phyloP scores from a whole-genome alignment of 2,329 filamentous ascomycete species.

The Colletotrichum sp. region DNA sequence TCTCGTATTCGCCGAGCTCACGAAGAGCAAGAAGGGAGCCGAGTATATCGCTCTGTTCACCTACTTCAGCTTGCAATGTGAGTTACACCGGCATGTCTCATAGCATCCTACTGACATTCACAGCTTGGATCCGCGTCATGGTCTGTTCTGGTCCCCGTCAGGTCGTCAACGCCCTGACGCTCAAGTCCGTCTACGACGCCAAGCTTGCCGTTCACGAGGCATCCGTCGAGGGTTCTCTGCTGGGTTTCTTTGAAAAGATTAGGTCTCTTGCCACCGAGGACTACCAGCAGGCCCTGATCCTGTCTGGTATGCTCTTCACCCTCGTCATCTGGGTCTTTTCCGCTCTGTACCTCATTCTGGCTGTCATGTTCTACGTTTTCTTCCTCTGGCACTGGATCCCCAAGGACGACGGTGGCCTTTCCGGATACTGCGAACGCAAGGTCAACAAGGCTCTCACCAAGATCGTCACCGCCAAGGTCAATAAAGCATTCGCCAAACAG shows the following conservation, averaged over 20 bases:
- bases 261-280: slow-evolving; percentile 74
- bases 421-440: slow-evolving; percentile 89
- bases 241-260: slow-evolving; percentile 86
- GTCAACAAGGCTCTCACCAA: slow-evolving; percentile 84
- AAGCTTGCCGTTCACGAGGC: slow-evolving; percentile 65
- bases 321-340: slow-evolving; percentile 88
- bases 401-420: slow-evolving; percentile 77
- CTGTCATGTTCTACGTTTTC: slow-evolving; percentile 79
- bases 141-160: slow-evolving; percentile 93
- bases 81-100: slow-evolving; percentile 26
- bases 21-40: slow-evolving; percentile 87
- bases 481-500: slow-evolving; percentile 85
- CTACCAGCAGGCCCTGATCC: slow-evolving; percentile 79
- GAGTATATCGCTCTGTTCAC: slow-evolving; percentile 92
- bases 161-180: slow-evolving; percentile 86
- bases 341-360: slow-evolving; percentile 75
- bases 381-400: slow-evolving; percentile 96
- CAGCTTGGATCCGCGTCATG: slow-evolving; percentile 86
- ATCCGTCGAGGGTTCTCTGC: slow-evolving; percentile 66
- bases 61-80: slow-evolving; percentile 78
- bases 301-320: slow-evolving; percentile 93
- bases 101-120: slow-evolving; percentile 10
- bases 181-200: slow-evolving; percentile 82
- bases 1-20: slow-evolving; percentile 89
- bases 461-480: slow-evolving; percentile 86